Evolutionary conservation across 73 alveolate genomes (phyloP), one percentile per base, ranked within the genome.

Genomic region (Tetrahymena malaccensis): DNA sequence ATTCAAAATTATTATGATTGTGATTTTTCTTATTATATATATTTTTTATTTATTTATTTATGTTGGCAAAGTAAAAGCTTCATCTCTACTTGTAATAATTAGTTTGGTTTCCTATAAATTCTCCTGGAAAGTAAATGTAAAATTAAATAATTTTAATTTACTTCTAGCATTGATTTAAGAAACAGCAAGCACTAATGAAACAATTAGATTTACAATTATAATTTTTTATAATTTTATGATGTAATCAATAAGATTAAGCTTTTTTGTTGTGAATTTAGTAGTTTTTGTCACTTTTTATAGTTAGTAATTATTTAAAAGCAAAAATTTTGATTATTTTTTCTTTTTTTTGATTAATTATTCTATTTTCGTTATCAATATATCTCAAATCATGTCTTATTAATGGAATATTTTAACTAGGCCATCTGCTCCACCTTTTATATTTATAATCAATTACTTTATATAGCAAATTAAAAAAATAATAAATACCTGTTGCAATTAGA

Each of bases 351-450:
- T 70, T 27, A 70, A 22, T n/a, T 70, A 22, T 70, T 70, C 37
- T n/a, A n/a, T 70, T 70, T 70, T 56, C 16, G 33, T 4, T 56
- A 56, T 10, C 2, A 7, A 1, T n/a, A 25, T 33, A 70, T 70
- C 37, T 70, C 89, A 70, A 31, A 70, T 70, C 89, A 70, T 70
- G 37, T 70, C 89, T 70, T 70, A n/a, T 70, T 95, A 89, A 34
- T 95, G 93, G 93, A 95, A 95, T 3, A 95, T 95, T 89, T 95
- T 95, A 85, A 95, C 95, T 50, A 95, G 55, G 22, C 97, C 97
- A 95, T 95, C 97, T 21, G 97, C 97, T 89, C 97, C 97, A 16
- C 94, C 97, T 50, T 94, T 93, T 34, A 13, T 33, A 31, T 95
- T 70, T 35, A 40, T 22, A 44, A 85, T 19, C 40, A 85, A 34